Percentiles rank a stretch among this genome's conserved stretches.
Conservation (phyloP, 1,284 basidiomycete genomes). For the Moesziomyces parantarcticus region DNA sequence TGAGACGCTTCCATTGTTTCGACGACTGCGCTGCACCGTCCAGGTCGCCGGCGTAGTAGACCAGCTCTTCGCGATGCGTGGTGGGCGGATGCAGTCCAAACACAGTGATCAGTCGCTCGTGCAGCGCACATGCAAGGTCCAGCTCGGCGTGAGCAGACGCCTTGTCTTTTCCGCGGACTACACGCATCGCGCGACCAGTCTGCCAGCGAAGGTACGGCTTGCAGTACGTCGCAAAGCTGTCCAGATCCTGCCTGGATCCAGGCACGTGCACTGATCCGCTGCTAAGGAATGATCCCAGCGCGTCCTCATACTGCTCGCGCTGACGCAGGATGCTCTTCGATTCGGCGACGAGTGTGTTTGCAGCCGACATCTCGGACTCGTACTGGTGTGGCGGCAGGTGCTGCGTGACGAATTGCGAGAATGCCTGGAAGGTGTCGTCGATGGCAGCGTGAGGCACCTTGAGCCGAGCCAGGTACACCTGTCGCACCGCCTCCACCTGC, state of each 20-base stretch:
- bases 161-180: constrained; percentile 42
- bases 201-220: constrained; percentile 50
- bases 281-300: constrained; percentile 4
- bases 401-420: constrained; percentile 55
- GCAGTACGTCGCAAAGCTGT: constrained; percentile 26
- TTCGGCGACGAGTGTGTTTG: constrained; percentile 43
- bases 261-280: constrained; percentile 1
- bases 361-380: constrained; percentile 55
- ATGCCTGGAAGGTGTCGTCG: constrained; percentile 53
- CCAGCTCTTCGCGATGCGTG: constrained; percentile 24
- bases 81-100: constrained; percentile 41
- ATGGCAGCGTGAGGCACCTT: constrained; percentile 51
- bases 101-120: constrained; percentile 31
- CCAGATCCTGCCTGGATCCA: constrained; percentile 23
- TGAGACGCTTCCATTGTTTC: constrained; percentile 29
- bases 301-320: constrained; percentile 51
- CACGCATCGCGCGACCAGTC: constrained; percentile 23
- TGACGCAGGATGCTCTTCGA: constrained; percentile 21
- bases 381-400: constrained; percentile 54
- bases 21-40: constrained; percentile 21
- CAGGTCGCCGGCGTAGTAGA: constrained; percentile 29
- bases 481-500: constrained; percentile 44
- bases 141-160: constrained; percentile 23
- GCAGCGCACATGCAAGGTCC: constrained; percentile 31
- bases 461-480: constrained; percentile 53